A percentile compares a stretch with the other conserved stretches of the same genome.
Evolutionary conservation across 805 yeast species (phyloP).

Genomic region (Diddensiella transvaalensis): DNA sequence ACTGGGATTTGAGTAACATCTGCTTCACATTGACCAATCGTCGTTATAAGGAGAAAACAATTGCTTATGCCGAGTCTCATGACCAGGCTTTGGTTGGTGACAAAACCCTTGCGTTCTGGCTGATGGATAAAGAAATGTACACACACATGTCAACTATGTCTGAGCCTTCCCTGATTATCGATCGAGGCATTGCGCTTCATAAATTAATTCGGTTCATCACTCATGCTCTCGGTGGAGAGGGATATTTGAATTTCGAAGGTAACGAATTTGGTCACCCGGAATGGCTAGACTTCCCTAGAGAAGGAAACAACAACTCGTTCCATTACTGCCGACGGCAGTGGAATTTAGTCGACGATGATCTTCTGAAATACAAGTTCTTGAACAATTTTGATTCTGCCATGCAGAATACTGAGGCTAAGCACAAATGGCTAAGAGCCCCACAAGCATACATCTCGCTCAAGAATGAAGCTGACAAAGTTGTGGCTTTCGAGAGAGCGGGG

Average conservation of each 20-base stretch:
- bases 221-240: constrained; percentile 93
- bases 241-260: constrained; percentile 93
- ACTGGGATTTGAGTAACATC: constrained; percentile 85
- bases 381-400: constrained; percentile 81
- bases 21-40: constrained; percentile 82
- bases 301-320: constrained; percentile 80
- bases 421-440: constrained; percentile 68
- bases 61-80: constrained; percentile 90
- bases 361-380: constrained; percentile 73
- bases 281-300: constrained; percentile 97
- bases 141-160: constrained; percentile 84
- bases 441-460: constrained; percentile 84
- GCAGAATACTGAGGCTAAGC: constrained; percentile 69
- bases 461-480: constrained; percentile 82
- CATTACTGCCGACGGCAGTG: constrained; percentile 96
- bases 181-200: constrained; percentile 87
- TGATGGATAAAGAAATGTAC: constrained; percentile 98
- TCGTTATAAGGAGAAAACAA: constrained; percentile 82
- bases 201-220: constrained; percentile 86
- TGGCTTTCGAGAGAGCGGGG: constrained; percentile 86
- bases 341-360: constrained; percentile 74
- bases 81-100: constrained; percentile 98
- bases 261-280: constrained; percentile 99
- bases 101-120: constrained; percentile 94
- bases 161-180: constrained; percentile 71